phyloP scores from a whole-genome alignment of 306 rosid species.

The Nissolia schottii region DNA sequence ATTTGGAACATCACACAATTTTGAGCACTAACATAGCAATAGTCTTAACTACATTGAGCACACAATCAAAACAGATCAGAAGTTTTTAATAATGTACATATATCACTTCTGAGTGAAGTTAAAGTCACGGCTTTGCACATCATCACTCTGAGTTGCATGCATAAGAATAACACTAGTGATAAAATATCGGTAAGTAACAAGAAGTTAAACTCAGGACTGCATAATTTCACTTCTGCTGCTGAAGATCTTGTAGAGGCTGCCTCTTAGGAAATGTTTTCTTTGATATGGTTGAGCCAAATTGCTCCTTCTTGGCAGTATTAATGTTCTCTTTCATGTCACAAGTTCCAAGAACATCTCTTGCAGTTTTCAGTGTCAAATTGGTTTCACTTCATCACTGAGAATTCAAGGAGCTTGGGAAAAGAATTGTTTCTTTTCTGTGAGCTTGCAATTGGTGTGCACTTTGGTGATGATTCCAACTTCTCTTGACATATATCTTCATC shows the following conservation, averaged over 20 bases:
- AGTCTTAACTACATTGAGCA: not conserved
- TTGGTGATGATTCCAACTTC: slow-evolving; percentile 17
- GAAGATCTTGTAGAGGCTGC: slow-evolving; percentile 33
- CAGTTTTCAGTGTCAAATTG: not conserved
- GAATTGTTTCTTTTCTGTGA: not conserved
- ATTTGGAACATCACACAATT: not conserved
- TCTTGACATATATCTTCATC: slow-evolving; percentile 7
- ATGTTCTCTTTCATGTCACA: slow-evolving; percentile 26
- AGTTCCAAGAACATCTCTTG: not conserved
- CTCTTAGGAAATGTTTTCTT: slow-evolving; percentile 25
- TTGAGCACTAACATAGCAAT: no score
- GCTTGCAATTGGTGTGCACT: not conserved
- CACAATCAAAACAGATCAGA: not conserved
- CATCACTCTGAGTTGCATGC: not conserved
- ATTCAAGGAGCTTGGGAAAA: not conserved
- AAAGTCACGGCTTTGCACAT: not conserved
- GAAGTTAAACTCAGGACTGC: not conserved
- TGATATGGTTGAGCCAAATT: not conserved
- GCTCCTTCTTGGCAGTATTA: slow-evolving; percentile 18
- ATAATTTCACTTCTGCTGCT: slow-evolving; percentile 25
- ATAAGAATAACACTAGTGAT: not conserved
- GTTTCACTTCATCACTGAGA: not conserved
- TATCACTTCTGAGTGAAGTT: not conserved
- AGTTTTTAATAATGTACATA: not conserved
- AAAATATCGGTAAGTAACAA: not conserved